These are phyloP conservation scores for Colletotrichum phormii DNA, from an alignment of 2,329 filamentous ascomycete species.

Conservation along the genomic window DNA sequence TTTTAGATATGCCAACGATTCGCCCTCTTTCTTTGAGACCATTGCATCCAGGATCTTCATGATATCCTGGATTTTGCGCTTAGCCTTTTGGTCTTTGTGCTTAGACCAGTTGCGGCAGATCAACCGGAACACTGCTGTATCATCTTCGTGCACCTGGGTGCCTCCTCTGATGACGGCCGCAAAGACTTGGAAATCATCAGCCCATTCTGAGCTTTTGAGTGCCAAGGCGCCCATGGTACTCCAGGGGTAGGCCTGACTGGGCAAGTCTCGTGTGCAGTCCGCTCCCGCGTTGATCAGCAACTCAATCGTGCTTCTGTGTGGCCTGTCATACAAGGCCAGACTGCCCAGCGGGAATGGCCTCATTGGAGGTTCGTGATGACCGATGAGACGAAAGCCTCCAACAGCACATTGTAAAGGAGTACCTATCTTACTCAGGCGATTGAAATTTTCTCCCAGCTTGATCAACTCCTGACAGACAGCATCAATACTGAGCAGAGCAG, in stretches of 20 bases:
- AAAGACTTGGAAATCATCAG: neutral
- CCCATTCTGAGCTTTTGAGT: constrained; percentile 10
- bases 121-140: neutral
- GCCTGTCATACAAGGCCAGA: too few species aligned
- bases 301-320: neutral
- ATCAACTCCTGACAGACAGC: neutral
- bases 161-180: neutral
- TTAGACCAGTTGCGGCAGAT: constrained; percentile 4
- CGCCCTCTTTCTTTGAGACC: neutral
- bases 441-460: neutral
- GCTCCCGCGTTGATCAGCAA: neutral
- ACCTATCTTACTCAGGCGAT: constrained; percentile 3
- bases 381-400: constrained; percentile 1
- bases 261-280: constrained; percentile 3
- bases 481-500: neutral
- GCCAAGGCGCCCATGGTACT: neutral
- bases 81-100: neutral
- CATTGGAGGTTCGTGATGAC: neutral
- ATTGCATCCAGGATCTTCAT: neutral
- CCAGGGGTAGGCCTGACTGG: neutral
- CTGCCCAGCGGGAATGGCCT: neutral
- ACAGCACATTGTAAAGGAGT: constrained; percentile 22
- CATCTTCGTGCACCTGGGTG: constrained; percentile 1
- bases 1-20: constrained; percentile 14
- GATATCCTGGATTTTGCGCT: neutral